Base-by-base conservation (phyloP, 2,329 filamentous ascomycete species). In the Fusarium sublunatum region DNA sequence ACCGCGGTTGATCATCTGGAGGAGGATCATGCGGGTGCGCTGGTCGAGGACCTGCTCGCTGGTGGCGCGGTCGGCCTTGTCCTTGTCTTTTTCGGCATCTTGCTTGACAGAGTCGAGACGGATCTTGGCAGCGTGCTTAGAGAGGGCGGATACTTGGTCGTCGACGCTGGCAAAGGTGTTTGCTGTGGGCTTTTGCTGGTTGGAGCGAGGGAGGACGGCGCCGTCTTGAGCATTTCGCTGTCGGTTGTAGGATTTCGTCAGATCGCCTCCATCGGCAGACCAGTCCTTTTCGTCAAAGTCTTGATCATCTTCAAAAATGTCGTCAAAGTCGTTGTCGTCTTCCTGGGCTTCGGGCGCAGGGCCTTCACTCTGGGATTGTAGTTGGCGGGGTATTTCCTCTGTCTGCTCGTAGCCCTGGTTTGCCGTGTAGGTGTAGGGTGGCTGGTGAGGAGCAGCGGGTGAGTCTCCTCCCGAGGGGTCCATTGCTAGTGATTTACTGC, bases 21-120 rank as follows among this genome's bases (percentile, higher is more conserved):
- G 83, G 50, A 99, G 82, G 60, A 99, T 93, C 92, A 97, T 96
- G 67, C 93, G 90, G 12, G 95, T 99, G 50, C 93, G 86, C 63
- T 93, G 92, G 78, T 99, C 95, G 60, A 99, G 81, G 44, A 99
- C 95, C 76, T 97, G 92, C 76, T 99, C 95, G 69, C 88, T 92
- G 12, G 95, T 99, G 47, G 95, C 94, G 57, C 95, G 88, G 75
- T 99, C 94, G 52, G 91, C 89, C 82, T 95, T 96, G 77, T 97
- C 93, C 76, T 91, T 92, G 57, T 88, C 87, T 50, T 84, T 82
- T 32, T 84, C 81, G 22, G 73, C 74, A 61, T 70, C 71, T 31
- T 81, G 79, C 74, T 84, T 86, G 64, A 86, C 84, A 58, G 81
- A 86, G 72, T 93, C 91, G 28, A 97, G 84, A 46, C 89, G 87